Percentiles rank a stretch among this genome's conserved stretches.
phyloP scores from a whole-genome alignment of 495 filamentous ascomycete species.

The Xylaria telfairii region DNA sequence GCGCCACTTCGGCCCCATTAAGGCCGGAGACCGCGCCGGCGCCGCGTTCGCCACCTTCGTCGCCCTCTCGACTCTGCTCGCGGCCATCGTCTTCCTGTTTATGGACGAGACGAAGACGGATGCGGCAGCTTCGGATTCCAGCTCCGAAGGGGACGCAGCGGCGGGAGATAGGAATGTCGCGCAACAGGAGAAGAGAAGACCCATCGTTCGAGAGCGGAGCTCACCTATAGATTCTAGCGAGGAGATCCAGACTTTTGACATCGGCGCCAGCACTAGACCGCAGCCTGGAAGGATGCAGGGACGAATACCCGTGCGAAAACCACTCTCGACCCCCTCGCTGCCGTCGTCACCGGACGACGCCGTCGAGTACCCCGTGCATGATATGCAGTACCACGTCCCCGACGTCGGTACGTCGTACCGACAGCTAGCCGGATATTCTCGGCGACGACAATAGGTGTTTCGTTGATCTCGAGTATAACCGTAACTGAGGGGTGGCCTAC shows the following conservation, averaged over 20 bases:
- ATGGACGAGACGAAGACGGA: slow-evolving; percentile 40
- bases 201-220: neutral
- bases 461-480: neutral
- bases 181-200: neutral
- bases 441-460: neutral
- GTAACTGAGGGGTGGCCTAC: neutral
- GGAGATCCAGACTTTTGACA: neutral
- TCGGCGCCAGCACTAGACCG: neutral
- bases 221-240: neutral
- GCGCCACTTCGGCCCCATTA: slow-evolving; percentile 43
- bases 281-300: neutral
- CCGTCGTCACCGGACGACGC: neutral
- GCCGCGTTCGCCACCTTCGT: slow-evolving; percentile 65
- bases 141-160: neutral
- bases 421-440: neutral
- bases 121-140: neutral
- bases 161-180: neutral
- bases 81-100: slow-evolving; percentile 44
- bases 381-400: neutral
- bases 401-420: neutral
- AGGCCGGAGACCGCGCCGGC: slow-evolving; percentile 61
- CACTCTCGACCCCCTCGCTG: neutral
- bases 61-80: slow-evolving; percentile 42
- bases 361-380: neutral
- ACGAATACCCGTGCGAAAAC: neutral